A percentile compares a stretch with the other conserved stretches of the same genome.
Evolutionary conservation across 129 eudicot species (phyloP).

Genomic region (carrot (Daucus carota)): DNA sequence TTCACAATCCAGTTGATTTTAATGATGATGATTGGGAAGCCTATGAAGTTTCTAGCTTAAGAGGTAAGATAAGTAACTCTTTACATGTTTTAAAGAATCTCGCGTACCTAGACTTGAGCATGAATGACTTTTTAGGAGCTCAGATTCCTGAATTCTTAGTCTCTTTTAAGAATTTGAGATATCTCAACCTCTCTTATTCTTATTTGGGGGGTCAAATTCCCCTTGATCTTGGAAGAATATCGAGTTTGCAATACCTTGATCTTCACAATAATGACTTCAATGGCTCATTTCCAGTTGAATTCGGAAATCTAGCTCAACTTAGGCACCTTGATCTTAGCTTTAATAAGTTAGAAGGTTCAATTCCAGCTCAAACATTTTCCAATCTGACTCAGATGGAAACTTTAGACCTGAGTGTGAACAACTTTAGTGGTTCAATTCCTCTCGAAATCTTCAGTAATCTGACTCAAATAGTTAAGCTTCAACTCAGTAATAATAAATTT

Average conservation of each 20-base stretch:
- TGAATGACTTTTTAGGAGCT: neutral
- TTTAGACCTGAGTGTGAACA: neutral
- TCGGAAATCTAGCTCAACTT: slow-evolving; percentile 11
- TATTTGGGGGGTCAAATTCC: neutral
- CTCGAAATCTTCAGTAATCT: neutral
- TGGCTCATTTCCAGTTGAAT: neutral
- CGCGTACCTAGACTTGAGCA: neutral
- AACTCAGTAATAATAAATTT: neutral
- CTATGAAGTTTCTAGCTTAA: neutral
- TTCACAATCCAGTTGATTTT: neutral
- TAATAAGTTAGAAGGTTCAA: neutral
- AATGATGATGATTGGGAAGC: neutral
- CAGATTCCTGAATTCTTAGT: neutral
- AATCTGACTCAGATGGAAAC: neutral
- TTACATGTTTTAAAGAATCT: neutral
- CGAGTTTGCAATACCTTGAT: slow-evolving; percentile 5
- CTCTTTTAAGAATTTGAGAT: neutral
- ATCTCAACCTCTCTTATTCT: neutral
- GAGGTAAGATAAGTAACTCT: neutral
- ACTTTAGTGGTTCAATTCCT: slow-evolving; percentile 8
- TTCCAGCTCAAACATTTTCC: neutral
- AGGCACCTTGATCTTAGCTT: slow-evolving; percentile 7
- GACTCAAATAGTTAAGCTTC: neutral
- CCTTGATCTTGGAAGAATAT: neutral
- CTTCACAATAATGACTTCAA: neutral